A percentile compares a stretch with the other conserved stretches of the same genome.
These are phyloP conservation scores for Pholiota microspora DNA, from an alignment of 768 basidiomycete species.

Conservation along the genomic window DNA sequence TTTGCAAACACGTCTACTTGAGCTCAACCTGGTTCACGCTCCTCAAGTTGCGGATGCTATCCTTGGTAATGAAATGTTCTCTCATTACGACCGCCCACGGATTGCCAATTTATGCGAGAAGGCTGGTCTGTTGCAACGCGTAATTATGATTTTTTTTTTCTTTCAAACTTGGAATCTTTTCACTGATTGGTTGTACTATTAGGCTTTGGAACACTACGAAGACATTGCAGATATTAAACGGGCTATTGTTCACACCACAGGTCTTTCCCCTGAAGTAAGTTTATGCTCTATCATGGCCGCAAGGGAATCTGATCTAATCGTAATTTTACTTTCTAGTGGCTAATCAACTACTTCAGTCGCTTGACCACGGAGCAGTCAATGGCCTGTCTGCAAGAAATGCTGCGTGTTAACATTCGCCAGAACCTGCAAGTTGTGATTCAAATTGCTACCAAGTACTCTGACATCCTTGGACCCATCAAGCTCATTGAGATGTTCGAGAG, in stretches of 20 bases:
- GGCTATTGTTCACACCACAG: constrained; percentile 88
- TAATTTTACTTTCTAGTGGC: constrained; percentile 58
- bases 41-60: constrained; percentile 99
- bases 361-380: constrained; percentile 97
- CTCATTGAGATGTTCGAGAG: constrained; percentile 98
- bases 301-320: constrained; percentile 6
- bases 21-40: constrained; percentile 97
- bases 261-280: constrained; percentile 79
- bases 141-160: constrained; percentile 34
- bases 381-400: constrained; percentile 96
- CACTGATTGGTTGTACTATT: too few species aligned
- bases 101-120: constrained; percentile 99
- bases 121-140: constrained; percentile 92
- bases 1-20: constrained; percentile 92
- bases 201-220: constrained; percentile 98
- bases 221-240: constrained; percentile 99
- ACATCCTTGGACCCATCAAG: constrained; percentile 95
- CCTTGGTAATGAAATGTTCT: constrained; percentile 98
- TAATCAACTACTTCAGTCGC: constrained; percentile 94
- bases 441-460: constrained; percentile 98
- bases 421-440: constrained; percentile 96
- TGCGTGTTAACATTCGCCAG: constrained; percentile 94
- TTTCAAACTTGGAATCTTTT: not conserved
- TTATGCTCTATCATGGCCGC: not conserved
- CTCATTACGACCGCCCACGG: constrained; percentile 92